A percentile compares a stretch with the other conserved stretches of the same genome.
phyloP scores from a whole-genome alignment of 148 eudicot genomes.

The Diospyros kaki region DNA sequence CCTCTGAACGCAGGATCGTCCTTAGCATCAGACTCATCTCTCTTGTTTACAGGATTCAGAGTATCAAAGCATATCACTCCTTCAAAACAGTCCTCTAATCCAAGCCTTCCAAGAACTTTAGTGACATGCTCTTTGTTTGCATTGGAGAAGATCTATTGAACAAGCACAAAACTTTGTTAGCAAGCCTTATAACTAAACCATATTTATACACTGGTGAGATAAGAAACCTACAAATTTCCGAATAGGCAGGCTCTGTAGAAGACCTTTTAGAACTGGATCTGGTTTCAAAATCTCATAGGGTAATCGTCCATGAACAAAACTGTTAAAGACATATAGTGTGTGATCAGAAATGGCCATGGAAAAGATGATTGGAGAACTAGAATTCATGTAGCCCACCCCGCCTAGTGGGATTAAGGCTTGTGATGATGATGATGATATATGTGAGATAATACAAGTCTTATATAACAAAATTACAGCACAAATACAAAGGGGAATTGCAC shows the following conservation, averaged over 20 bases:
- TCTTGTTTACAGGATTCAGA: conserved; percentile 43
- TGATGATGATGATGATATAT: too few species aligned
- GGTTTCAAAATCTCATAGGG: conserved; percentile 81
- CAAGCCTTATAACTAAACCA: not conserved
- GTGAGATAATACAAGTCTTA: conserved; percentile 1
- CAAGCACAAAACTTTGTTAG: not conserved
- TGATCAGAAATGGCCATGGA: too few species aligned
- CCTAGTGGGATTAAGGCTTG: too few species aligned
- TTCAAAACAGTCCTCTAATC: conserved; percentile 86
- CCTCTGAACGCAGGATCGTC: conserved; percentile 14
- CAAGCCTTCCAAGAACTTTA: conserved; percentile 57
- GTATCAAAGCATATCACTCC: conserved; percentile 77
- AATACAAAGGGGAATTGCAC: conserved; percentile 18
- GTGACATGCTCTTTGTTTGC: conserved; percentile 69
- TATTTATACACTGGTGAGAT: not conserved
- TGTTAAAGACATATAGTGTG: conserved; percentile 12
- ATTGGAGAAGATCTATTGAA: conserved; percentile 71
- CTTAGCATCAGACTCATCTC: not conserved
- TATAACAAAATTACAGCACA: not conserved
- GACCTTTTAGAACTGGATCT: conserved; percentile 58
- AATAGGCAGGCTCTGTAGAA: conserved; percentile 69
- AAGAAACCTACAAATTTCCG: conserved; percentile 69
- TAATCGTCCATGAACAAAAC: conserved; percentile 86
- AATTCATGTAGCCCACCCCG: too few species aligned
- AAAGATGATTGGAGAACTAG: too few species aligned